Evolutionary conservation across 495 filamentous ascomycete species (phyloP), one percentile per base, ranked within the genome.

Genomic region (Hypoxylon trugodes): DNA sequence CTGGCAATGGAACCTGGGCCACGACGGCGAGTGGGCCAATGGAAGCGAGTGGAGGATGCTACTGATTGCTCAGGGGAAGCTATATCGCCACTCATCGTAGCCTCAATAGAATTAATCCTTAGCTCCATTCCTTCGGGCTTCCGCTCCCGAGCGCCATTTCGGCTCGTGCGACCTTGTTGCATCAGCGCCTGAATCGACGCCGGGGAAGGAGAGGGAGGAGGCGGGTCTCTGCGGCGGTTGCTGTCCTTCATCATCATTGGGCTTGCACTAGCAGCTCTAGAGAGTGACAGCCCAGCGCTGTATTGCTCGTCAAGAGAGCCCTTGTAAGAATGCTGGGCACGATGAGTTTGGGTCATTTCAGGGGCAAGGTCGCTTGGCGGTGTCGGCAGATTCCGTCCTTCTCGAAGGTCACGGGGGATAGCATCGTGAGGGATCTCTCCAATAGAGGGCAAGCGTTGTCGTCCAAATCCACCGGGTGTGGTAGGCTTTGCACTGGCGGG

Each of bases 71-170:
- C 79, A 4, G 82, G 77, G 10, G 84, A 80, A 6, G 76, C 80
- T 21, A 82, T 61, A 35, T 84, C 82, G 32, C 80, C 77, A n/a
- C 71, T 77, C 38, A 82, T 71, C 7, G 82, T 73, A 3, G 76
- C 75, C 60, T 89, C 82, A 46, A 86, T 75, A 1, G 86, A 79
- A 30, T 87, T 83, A 61, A 90, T 81, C 13, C 87, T 86, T 46
- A 96, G 84, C 48, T 95, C 87, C 30, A 98, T 79, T 1, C 89
- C 90, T 58, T 90, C 86, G 9, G 92, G 92, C 57, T 94, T 96
- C 19, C 93, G 85, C 59, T 88, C 89, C 24, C 89, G 82, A 22
- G 92, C 92, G 10, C 88, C 89, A 68, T 90, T 90, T 26, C 88
- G 82, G 26, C 73, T 81, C 18, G 80, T 77, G 25, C 80, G 68